These are phyloP conservation scores for Schwanniomyces polymorphus DNA, from an alignment of 805 yeast species.

Conservation along the genomic window DNA sequence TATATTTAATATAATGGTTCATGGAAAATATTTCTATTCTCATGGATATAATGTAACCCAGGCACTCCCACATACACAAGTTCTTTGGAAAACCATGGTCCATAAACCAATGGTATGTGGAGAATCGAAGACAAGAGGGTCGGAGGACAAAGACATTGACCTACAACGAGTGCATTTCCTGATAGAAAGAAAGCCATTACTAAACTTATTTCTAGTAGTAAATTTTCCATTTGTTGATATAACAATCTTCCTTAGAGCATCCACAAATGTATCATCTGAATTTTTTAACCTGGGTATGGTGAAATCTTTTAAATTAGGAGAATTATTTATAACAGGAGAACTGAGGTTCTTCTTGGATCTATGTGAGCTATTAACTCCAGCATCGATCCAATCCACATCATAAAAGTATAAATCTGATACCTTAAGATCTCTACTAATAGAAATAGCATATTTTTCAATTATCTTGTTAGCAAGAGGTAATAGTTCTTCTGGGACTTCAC, in stretches of 20 bases:
- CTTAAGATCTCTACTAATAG: slow-evolving; percentile 45
- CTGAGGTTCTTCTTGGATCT: not conserved
- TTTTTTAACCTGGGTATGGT: slow-evolving; percentile 21
- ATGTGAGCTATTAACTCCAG: slow-evolving; percentile 19
- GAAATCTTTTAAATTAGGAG: slow-evolving; percentile 2
- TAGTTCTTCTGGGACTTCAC: slow-evolving; percentile 51
- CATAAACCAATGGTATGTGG: slow-evolving; percentile 40
- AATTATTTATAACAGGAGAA: not conserved
- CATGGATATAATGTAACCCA: slow-evolving; percentile 46
- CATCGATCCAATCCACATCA: slow-evolving; percentile 65
- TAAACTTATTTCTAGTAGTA: not conserved
- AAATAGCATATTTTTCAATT: slow-evolving; percentile 47
- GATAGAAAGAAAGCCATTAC: slow-evolving; percentile 8
- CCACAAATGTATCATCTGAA: slow-evolving; percentile 26
- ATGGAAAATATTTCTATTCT: too few relatives aligned
- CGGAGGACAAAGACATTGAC: slow-evolving; percentile 40
- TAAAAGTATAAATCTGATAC: slow-evolving; percentile 59
- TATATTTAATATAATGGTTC: not conserved
- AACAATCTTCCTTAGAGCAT: slow-evolving; percentile 37
- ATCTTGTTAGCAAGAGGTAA: slow-evolving; percentile 41
- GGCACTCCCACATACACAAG: slow-evolving; percentile 76
- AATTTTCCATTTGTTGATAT: slow-evolving; percentile 12
- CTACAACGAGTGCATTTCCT: slow-evolving; percentile 44
- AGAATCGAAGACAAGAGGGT: slow-evolving; percentile 36
- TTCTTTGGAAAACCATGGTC: slow-evolving; percentile 69